phyloP scores from a whole-genome alignment of 208 protist species.

The Leishmania gerbilli region DNA sequence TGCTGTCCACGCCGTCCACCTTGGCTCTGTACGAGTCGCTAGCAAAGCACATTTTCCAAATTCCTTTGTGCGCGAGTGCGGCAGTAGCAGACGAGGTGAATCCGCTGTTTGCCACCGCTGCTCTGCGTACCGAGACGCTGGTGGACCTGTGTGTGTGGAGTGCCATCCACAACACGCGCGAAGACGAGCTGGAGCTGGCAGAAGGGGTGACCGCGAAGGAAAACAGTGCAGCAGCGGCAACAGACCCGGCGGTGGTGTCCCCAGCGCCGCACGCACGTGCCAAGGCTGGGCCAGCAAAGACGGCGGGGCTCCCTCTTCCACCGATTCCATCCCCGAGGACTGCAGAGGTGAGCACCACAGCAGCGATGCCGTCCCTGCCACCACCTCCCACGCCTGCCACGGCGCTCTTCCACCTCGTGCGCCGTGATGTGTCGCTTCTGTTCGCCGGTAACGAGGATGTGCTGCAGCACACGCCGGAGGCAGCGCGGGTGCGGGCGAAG shows the following conservation, averaged over 20 bases:
- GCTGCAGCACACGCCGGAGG: conserved; percentile 26
- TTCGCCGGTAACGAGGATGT: conserved; percentile 36
- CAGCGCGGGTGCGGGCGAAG: conserved; percentile 23
- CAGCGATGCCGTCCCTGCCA: conserved; percentile 2
- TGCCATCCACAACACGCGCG: conserved; percentile 29
- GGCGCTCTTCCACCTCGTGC: conserved; percentile 19
- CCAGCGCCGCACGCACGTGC: neutral
- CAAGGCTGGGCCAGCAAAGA: neutral
- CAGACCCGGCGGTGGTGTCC: neutral
- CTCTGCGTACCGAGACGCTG: conserved; percentile 16
- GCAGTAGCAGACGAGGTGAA: conserved; percentile 15
- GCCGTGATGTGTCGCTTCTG: conserved; percentile 23
- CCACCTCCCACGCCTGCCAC: conserved; percentile 7
- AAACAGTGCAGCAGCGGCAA: neutral
- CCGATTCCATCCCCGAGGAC: neutral
- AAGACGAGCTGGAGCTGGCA: conserved; percentile 22
- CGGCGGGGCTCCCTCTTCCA: neutral
- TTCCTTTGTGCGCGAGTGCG: conserved; percentile 23
- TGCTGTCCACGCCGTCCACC: conserved; percentile 41
- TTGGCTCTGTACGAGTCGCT: conserved; percentile 56
- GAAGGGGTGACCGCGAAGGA: neutral
- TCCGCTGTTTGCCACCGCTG: conserved; percentile 22
- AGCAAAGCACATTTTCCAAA: conserved; percentile 48
- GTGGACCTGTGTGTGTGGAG: conserved; percentile 30
- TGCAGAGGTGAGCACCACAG: neutral